Evolutionary conservation across 371 early-diverging fungal genomes (phyloP).

Genomic region (Nematocida sp.): DNA sequence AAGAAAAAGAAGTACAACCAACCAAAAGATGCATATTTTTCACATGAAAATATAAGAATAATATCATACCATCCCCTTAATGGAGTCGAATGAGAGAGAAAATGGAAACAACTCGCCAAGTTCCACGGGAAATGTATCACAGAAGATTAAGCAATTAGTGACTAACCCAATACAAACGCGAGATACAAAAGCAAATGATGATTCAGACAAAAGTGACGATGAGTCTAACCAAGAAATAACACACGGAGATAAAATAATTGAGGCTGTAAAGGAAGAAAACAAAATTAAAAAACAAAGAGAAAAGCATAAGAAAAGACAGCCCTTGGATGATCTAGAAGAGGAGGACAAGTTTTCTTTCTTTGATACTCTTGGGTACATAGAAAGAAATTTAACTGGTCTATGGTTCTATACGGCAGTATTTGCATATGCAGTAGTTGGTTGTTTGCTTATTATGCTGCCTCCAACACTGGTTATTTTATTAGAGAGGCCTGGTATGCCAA

Average conservation of each 20-base stretch:
- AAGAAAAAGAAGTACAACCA: background rate
- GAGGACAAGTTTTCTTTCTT: constrained; percentile 49
- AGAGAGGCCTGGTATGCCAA: constrained; percentile 10
- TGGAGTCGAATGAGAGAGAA: background rate
- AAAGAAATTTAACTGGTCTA: constrained; percentile 23
- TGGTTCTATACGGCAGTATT: constrained; percentile 19
- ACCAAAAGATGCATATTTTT: background rate
- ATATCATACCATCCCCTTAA: background rate
- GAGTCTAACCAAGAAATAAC: constrained; percentile 11
- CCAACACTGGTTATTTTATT: constrained; percentile 47
- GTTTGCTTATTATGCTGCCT: constrained; percentile 56
- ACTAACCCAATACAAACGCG: constrained; percentile 41
- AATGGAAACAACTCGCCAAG: background rate
- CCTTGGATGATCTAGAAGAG: background rate
- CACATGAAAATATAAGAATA: background rate
- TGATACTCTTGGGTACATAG: constrained; percentile 48
- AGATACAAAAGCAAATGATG: constrained; percentile 46
- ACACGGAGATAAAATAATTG: constrained; percentile 38
- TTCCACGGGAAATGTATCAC: background rate
- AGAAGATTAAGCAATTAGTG: constrained; percentile 26
- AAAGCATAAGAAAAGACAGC: constrained; percentile 15
- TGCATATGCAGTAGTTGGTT: constrained; percentile 58
- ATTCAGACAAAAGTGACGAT: background rate
- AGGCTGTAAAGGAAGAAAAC: constrained; percentile 33
- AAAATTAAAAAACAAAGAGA: constrained; percentile 40